Evolutionary conservation across 495 filamentous ascomycete genomes (phyloP).

Genomic region (Xylaria telfairii): DNA sequence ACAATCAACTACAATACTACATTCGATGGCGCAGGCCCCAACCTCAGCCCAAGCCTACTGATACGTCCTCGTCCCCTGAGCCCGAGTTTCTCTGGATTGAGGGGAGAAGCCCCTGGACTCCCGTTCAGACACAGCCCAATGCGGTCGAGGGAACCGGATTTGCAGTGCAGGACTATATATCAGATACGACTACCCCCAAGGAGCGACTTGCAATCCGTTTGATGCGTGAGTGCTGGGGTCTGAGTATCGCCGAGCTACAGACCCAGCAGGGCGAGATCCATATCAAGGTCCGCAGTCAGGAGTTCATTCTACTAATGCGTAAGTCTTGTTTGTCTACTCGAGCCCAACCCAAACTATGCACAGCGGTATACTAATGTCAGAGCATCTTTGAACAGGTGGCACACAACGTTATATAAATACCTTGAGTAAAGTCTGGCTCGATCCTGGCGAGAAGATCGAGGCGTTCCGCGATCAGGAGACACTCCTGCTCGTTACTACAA

Average conservation of each 20-base stretch:
- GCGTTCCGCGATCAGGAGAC: conserved; percentile 30
- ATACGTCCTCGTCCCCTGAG: background rate
- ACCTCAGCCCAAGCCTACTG: background rate
- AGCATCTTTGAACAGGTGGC: conserved; percentile 38
- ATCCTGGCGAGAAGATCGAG: conserved; percentile 43
- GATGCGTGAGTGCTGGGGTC: conserved; percentile 51
- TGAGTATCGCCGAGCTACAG: conserved; percentile 39
- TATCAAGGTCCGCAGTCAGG: conserved; percentile 37
- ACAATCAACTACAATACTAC: conserved; percentile 49
- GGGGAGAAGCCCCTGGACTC: conserved; percentile 40
- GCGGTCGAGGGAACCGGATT: conserved; percentile 17
- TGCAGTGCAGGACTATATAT: conserved; percentile 36
- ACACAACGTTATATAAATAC: conserved; percentile 40
- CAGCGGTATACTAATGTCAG: background rate
- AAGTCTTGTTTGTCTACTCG: conserved; percentile 1
- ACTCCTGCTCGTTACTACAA: conserved; percentile 45
- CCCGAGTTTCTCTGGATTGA: conserved; percentile 39
- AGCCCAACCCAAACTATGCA: background rate
- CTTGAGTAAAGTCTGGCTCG: conserved; percentile 37
- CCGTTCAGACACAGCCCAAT: conserved; percentile 25
- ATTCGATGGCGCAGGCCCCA: conserved; percentile 26
- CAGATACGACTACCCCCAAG: conserved; percentile 35
- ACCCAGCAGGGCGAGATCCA: conserved; percentile 41
- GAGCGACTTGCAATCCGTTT: conserved; percentile 44
- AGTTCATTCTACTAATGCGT: conserved; percentile 50